Base-by-base conservation (phyloP, 179 eudicot species). In the Beta macrorhiza region DNA sequence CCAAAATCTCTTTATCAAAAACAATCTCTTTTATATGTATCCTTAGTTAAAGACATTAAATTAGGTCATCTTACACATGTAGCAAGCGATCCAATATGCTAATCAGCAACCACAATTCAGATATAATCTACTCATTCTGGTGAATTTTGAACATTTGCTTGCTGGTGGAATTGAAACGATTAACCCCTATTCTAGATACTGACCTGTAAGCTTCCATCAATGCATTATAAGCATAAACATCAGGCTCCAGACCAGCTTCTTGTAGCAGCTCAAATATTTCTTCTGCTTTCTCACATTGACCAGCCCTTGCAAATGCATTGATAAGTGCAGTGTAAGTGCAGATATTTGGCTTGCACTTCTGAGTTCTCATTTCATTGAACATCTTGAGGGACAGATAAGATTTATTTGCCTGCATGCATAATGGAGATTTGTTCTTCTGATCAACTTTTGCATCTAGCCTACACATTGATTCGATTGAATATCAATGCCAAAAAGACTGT, bases 171-270 rank as follows among this genome's bases (percentile, higher is more conserved):
- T 44, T 44, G n/a, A 56, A 71, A 42, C 17, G 2, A 37, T 17
- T 17, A 59, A 20, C 19, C 61, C 55, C 51, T 61, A 37, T 15
- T 56, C 19, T 57, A 44, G 76, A 67, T 16, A 83, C 67, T 83
- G 63, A 93, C 98, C 93, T 91, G 90, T 94, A 94, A 63, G 97
- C 91, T 89, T 93, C 97, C 92, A 94, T 94, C 49, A 94, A 92
- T 42, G 98, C 98, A 80, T 94, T 94, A 79, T 94, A 94, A 72
- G 90, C 89, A 57, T 94, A 94, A 12, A 94, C 98, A 88, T 94
- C 97, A 71, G 98, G 98, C 86, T 91, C 97, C 74, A 76, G 84
- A 42, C 97, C 96, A 53, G 90, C 94, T 85, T 90, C 94, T 77
- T 94, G 96, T 72, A 93, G 84, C 86, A 86, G 87, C 88, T 94